Evolutionary conservation across 768 basidiomycete genomes (phyloP).

Genomic region (Cystoderma amianthinum): DNA sequence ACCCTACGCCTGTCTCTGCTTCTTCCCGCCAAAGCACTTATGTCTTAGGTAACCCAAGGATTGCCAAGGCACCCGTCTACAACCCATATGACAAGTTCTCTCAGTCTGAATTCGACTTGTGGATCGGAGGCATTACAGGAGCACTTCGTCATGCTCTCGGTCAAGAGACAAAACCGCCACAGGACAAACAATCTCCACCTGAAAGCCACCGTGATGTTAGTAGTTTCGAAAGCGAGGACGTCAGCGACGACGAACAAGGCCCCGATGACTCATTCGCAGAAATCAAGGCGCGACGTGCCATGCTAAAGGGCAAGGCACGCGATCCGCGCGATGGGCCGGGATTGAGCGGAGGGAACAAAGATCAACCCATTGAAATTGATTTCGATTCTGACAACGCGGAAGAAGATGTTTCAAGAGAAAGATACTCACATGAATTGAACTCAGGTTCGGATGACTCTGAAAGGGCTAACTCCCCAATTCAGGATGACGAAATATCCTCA

Average conservation of each 20-base stretch:
- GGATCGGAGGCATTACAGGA: constrained; percentile 58
- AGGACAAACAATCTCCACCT: constrained; percentile 10
- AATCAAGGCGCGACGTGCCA: constrained; percentile 35
- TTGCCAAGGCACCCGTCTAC: constrained; percentile 41
- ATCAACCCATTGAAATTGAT: constrained; percentile 41
- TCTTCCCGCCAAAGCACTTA: constrained; percentile 6
- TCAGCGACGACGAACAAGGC: constrained; percentile 21
- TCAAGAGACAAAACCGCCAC: constrained; percentile 22
- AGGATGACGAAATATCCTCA: constrained; percentile 4
- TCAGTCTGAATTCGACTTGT: constrained; percentile 61
- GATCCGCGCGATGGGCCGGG: constrained; percentile 58
- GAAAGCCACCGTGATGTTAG: constrained; percentile 9
- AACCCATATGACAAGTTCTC: constrained; percentile 75
- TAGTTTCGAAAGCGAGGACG: too few species aligned
- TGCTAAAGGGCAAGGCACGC: constrained; percentile 51
- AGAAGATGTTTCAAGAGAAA: constrained; percentile 12
- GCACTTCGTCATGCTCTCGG: constrained; percentile 53
- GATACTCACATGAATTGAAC: too few species aligned
- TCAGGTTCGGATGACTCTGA: not conserved
- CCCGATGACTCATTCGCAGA: constrained; percentile 54
- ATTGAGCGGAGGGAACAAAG: constrained; percentile 24
- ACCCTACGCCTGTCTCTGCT: constrained; percentile 8
- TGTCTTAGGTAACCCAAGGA: too few species aligned
- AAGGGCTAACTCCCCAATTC: not conserved
- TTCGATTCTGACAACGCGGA: constrained; percentile 16